Percentiles rank a stretch among this genome's conserved stretches.
Evolutionary conservation across 2,329 filamentous ascomycete genomes (phyloP).

Genomic region (Alternaria viburni): DNA sequence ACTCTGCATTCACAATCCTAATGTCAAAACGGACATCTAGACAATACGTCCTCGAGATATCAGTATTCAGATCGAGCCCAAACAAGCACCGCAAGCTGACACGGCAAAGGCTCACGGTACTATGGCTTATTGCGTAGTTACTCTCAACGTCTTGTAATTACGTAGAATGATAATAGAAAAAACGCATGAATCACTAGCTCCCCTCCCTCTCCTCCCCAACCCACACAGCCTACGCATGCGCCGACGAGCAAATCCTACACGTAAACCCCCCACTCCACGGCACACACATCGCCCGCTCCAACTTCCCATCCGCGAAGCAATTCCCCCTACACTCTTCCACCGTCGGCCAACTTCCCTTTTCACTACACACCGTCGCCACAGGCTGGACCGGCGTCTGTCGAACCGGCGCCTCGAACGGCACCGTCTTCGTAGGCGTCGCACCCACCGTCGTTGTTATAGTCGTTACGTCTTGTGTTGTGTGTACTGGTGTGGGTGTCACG

Average conservation of each 20-base stretch:
- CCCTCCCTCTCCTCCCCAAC: too few species aligned
- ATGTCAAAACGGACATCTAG: too few species aligned
- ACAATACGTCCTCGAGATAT: too few species aligned
- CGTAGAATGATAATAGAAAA: too few species aligned
- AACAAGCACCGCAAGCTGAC: too few species aligned
- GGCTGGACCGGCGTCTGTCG: neutral
- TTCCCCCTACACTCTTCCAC: neutral
- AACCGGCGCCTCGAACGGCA: neutral
- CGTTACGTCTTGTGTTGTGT: neutral
- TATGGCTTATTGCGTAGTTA: too few species aligned
- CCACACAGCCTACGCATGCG: neutral
- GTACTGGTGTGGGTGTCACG: neutral
- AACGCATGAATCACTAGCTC: too few species aligned
- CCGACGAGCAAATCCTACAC: neutral
- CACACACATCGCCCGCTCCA: neutral
- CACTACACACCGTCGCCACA: neutral
- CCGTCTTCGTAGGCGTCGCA: neutral
- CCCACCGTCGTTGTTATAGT: neutral
- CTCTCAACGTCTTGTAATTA: too few species aligned
- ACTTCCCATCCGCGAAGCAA: neutral
- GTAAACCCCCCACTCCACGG: neutral
- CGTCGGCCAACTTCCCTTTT: neutral
- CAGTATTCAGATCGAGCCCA: too few species aligned
- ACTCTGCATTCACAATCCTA: too few species aligned
- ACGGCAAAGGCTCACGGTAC: too few species aligned